Evolutionary conservation across 352 stramenopile species (phyloP), one percentile per base, ranked within the genome.

Genomic region (Aphanomyces euteiches): DNA sequence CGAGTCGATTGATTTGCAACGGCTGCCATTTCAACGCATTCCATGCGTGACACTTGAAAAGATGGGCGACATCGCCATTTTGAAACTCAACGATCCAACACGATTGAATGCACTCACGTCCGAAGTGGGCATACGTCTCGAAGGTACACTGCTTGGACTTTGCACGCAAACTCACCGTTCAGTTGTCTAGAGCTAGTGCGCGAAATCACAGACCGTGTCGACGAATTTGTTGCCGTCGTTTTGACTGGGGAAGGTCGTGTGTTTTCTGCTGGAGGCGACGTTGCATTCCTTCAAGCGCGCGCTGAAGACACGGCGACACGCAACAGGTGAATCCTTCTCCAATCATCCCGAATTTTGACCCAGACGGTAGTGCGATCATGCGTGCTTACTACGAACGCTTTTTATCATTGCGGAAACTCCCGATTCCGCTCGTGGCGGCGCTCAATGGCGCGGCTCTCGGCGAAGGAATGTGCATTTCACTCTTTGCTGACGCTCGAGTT

Each of bases 71-170:
- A 76, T 88, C 56, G 80, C 72, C 6, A 78, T 88, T 45, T 65
- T 88, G 76, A 78, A 77, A 0, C 74, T 97, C 15, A 89, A 96
- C 59, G 82, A 92, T 47, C 88, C 87, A 0, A 78, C 80, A 71
- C 89, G 83, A 10, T 77, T 93, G 47, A 97, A 97, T 77, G 83
- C 90, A 13, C 83, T 97, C 75, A 96, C 90, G 2, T 72, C 79
- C 2, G 79, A 89, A 66, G 90, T 97, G 80, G 90, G 88, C 65
- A 70, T 79, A 15, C 77, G 77, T 1, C 73, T 88, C 17, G 65
- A 81, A 78, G 81, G 81, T 88, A 59, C n/a, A 70, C 43, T 37
- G 6, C 47, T 54, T 21, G 19, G n/a, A 13, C 10, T 1, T 68
- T 41, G 28, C 28, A 28, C 28, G 28, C 28, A 28, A 28, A 28